Conservation (phyloP, 345 rosid genomes). For the Durio zibethinus region DNA sequence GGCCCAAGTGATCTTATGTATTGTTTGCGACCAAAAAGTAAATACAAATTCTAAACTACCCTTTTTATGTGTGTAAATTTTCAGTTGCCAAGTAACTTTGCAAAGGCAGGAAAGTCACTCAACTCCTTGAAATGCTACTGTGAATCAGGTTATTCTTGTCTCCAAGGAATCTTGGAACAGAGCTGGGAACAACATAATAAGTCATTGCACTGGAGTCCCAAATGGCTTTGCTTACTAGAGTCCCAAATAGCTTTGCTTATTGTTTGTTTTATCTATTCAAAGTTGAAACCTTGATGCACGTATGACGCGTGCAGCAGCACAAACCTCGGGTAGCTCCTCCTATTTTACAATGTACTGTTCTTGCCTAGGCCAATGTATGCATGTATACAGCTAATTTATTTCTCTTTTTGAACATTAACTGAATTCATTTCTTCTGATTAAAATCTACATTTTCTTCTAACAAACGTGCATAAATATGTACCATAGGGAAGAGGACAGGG, state of each 20-base stretch:
- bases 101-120: background rate
- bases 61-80: background rate
- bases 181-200: background rate
- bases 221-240: background rate
- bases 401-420: no score
- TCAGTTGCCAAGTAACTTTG: background rate
- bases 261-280: background rate
- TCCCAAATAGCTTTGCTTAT: no score
- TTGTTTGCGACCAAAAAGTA: slow-evolving; percentile 13
- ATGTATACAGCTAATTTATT: no score
- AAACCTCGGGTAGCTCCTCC: background rate
- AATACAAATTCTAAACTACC: background rate
- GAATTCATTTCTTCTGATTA: no score
- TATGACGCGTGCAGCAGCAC: background rate
- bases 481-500: no score
- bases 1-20: background rate
- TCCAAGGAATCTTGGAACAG: background rate
- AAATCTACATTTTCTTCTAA: no score
- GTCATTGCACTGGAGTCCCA: background rate
- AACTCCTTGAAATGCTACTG: background rate
- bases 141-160: background rate
- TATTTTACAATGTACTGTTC: background rate
- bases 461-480: no score
- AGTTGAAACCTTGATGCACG: background rate
- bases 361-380: background rate